Percentiles rank a stretch among this genome's conserved stretches.
These are phyloP conservation scores for Chrysoporthe austroafricana DNA, from an alignment of 2,329 filamentous ascomycete species.

Conservation along the genomic window DNA sequence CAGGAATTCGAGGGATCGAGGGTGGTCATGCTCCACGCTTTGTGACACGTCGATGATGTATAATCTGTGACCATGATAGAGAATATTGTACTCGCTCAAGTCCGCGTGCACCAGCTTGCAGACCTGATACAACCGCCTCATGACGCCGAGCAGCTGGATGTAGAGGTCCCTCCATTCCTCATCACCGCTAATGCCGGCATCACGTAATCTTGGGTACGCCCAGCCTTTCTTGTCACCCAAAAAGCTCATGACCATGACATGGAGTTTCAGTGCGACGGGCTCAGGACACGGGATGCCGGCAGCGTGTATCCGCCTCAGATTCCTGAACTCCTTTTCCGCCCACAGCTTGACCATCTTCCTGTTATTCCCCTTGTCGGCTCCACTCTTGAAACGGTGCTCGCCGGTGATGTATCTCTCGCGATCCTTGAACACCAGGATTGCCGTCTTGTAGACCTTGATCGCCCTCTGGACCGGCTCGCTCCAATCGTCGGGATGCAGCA, in stretches of 20 bases:
- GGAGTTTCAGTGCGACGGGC: conserved; percentile 85
- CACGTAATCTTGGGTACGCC: conserved; percentile 85
- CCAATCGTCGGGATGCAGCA: conserved; percentile 62
- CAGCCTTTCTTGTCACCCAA: conserved; percentile 85
- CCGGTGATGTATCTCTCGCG: conserved; percentile 94
- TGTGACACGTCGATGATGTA: conserved; percentile 98
- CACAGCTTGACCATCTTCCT: conserved; percentile 97
- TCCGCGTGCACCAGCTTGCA: conserved; percentile 94
- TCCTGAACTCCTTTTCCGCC: conserved; percentile 98
- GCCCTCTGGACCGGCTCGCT: conserved; percentile 72
- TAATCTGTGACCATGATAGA: conserved; percentile 81
- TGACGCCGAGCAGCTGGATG: conserved; percentile 80
- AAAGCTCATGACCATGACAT: conserved; percentile 95
- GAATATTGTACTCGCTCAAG: conserved; percentile 96
- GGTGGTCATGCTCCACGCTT: conserved; percentile 96
- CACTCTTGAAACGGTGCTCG: conserved; percentile 87
- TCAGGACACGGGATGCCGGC: conserved; percentile 91
- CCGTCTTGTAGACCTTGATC: conserved; percentile 99
- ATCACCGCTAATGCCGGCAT: conserved; percentile 74
- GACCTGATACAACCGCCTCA: conserved; percentile 91
- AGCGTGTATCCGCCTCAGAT: conserved; percentile 80
- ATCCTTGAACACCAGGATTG: conserved; percentile 97
- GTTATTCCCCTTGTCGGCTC: conserved; percentile 93
- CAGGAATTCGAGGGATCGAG: conserved; percentile 87
- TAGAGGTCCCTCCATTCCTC: conserved; percentile 81